phyloP scores from a whole-genome alignment of 2,329 filamentous ascomycete species.

The Trichoderma sp. region DNA sequence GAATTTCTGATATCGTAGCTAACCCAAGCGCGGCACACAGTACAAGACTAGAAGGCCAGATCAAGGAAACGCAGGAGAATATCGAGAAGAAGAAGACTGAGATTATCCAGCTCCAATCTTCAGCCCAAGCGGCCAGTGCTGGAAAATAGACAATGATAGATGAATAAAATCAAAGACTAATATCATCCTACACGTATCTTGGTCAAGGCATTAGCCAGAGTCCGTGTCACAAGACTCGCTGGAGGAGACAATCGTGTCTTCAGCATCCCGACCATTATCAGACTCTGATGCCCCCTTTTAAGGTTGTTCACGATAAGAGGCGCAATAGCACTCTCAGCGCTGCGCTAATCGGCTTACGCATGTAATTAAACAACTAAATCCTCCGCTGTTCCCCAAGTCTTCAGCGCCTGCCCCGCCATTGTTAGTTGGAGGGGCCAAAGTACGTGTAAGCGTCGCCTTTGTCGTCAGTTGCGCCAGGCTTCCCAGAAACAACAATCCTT shows the following conservation, averaged over 20 bases:
- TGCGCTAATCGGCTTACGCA: background rate
- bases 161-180: background rate
- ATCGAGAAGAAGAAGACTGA: conserved; percentile 61
- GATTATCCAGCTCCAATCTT: conserved; percentile 58
- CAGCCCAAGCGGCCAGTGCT: conserved; percentile 47
- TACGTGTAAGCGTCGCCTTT: background rate
- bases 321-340: background rate
- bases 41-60: conserved; percentile 50
- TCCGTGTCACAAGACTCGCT: background rate
- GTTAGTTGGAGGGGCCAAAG: conserved; percentile 20
- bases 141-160: conserved; percentile 29
- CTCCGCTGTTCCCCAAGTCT: background rate
- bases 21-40: conserved; percentile 29
- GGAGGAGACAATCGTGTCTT: background rate
- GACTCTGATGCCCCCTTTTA: conserved; percentile 10
- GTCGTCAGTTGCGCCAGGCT: conserved; percentile 7
- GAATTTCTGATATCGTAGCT: conserved; percentile 23
- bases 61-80: conserved; percentile 58
- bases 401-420: conserved; percentile 20
- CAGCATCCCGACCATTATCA: background rate
- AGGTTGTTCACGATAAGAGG: background rate
- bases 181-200: background rate
- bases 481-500: background rate
- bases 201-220: background rate
- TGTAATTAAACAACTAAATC: conserved; percentile 10